Evolutionary conservation across 2,329 filamentous ascomycete genomes (phyloP).

Genomic region (Aspergillus quadricinctus): DNA sequence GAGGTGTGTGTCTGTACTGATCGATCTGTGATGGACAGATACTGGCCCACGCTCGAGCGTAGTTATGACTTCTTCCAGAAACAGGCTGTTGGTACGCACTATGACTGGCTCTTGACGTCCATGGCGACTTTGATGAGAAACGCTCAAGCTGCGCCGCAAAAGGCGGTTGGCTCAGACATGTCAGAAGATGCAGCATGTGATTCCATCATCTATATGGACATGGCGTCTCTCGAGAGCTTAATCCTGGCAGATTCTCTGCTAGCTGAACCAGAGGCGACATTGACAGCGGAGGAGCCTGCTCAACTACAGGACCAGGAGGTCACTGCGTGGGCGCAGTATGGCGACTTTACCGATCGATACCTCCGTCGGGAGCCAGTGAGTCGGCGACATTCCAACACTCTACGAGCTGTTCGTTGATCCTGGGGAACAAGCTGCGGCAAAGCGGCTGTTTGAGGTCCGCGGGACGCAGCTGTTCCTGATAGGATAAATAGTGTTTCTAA

Average conservation of each 20-base stretch:
- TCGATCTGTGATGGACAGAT: not conserved
- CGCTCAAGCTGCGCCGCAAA: not conserved
- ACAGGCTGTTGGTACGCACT: not conserved
- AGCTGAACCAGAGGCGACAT: not conserved
- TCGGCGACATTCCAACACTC: too few species aligned
- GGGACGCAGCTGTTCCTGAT: too few species aligned
- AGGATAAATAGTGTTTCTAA: too few species aligned
- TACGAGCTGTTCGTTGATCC: too few species aligned
- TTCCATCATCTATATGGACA: not conserved
- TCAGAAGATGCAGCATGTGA: not conserved
- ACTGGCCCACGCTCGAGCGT: not conserved
- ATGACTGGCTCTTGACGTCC: not conserved
- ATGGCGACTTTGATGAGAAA: not conserved
- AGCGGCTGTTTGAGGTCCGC: too few species aligned
- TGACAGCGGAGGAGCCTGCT: not conserved
- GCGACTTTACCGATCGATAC: not conserved
- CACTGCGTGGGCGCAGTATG: not conserved
- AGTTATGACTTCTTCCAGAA: not conserved
- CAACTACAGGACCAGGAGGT: not conserved
- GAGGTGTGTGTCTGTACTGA: not conserved
- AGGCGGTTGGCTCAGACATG: not conserved
- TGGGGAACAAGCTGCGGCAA: too few species aligned
- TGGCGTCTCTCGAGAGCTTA: too few species aligned
- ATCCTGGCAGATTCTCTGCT: not conserved
- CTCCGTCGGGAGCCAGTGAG: too few species aligned